Percentiles rank a stretch among this genome's conserved stretches.
These are phyloP conservation scores for Globisporangium parvum DNA, from an alignment of 352 stramenopile genomes.

Conservation along the genomic window DNA sequence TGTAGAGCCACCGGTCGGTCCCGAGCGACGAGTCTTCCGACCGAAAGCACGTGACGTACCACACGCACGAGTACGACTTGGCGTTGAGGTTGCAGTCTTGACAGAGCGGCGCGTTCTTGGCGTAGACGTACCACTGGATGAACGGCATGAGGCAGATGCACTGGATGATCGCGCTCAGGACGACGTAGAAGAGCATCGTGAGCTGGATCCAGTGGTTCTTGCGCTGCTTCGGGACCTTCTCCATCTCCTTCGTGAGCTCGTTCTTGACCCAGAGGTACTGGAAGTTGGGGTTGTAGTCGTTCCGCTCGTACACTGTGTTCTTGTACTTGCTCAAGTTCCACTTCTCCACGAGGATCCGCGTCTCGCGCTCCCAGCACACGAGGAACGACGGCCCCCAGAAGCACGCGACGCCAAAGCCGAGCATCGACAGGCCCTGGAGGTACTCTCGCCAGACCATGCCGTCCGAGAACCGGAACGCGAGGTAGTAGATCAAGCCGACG, in stretches of 20 bases:
- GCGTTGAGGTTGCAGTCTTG: constrained; percentile 36
- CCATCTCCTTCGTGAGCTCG: constrained; percentile 83
- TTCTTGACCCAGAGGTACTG: constrained; percentile 87
- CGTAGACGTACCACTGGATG: constrained; percentile 88
- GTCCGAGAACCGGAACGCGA: constrained; percentile 59
- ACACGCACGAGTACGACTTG: constrained; percentile 58
- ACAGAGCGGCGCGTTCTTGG: constrained; percentile 78
- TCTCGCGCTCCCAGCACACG: constrained; percentile 83
- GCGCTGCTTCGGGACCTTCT: constrained; percentile 78
- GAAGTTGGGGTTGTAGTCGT: constrained; percentile 82
- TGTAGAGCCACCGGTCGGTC: constrained; percentile 88
- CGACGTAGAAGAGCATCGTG: constrained; percentile 83
- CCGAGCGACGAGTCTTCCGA: constrained; percentile 60
- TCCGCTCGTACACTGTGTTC: constrained; percentile 85
- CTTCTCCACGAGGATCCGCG: constrained; percentile 82
- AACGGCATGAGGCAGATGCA: constrained; percentile 82
- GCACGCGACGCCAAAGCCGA: constrained; percentile 67
- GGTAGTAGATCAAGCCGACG: constrained; percentile 67
- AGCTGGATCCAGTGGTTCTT: constrained; percentile 84
- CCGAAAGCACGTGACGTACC: constrained; percentile 82
- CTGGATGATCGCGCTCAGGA: constrained; percentile 68
- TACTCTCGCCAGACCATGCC: constrained; percentile 65
- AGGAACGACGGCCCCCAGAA: constrained; percentile 83
- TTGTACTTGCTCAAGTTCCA: constrained; percentile 88
- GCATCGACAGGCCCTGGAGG: constrained; percentile 53